Conservation (phyloP, 495 filamentous ascomycete genomes). For the Hyphodiscus hymeniophilus region DNA sequence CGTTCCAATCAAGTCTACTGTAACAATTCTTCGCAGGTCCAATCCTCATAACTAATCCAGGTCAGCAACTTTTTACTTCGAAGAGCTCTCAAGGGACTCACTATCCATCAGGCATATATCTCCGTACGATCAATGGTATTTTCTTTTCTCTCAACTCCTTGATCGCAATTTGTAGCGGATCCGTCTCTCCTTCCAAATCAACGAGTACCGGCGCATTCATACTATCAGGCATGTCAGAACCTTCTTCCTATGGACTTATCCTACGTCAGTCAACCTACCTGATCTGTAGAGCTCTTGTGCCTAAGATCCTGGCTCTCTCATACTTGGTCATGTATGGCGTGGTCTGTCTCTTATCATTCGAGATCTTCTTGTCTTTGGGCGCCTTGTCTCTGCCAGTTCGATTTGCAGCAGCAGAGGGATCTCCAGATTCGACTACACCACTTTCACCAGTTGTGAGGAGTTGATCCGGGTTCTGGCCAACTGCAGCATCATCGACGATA, state of each 20-base stretch:
- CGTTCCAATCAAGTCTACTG: conserved; percentile 21
- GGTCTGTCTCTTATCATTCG: conserved; percentile 79
- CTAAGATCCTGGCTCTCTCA: conserved; percentile 85
- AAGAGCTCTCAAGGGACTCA: conserved; percentile 41
- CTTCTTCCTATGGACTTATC: neutral
- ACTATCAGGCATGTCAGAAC: conserved; percentile 36
- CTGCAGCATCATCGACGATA: conserved; percentile 27
- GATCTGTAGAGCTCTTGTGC: conserved; percentile 90
- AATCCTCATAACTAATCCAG: conserved; percentile 82
- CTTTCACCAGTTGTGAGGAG: conserved; percentile 35
- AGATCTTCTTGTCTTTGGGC: conserved; percentile 80
- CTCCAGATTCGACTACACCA: conserved; percentile 63
- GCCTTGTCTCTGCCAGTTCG: conserved; percentile 41
- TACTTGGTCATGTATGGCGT: conserved; percentile 99
- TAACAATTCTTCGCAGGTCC: conserved; percentile 93
- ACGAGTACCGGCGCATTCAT: conserved; percentile 98
- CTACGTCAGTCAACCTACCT: conserved; percentile 61
- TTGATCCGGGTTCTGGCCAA: conserved; percentile 37
- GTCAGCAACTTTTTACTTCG: conserved; percentile 14
- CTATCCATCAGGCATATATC: conserved; percentile 96
- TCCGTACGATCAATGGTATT: conserved; percentile 87
- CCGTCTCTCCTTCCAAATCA: conserved; percentile 94
- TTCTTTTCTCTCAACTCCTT: conserved; percentile 98
- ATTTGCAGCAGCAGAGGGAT: conserved; percentile 61
- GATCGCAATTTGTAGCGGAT: conserved; percentile 92